phyloP scores from a whole-genome alignment of 2,329 filamentous ascomycete genomes.

The Colletotrichum filicis region DNA sequence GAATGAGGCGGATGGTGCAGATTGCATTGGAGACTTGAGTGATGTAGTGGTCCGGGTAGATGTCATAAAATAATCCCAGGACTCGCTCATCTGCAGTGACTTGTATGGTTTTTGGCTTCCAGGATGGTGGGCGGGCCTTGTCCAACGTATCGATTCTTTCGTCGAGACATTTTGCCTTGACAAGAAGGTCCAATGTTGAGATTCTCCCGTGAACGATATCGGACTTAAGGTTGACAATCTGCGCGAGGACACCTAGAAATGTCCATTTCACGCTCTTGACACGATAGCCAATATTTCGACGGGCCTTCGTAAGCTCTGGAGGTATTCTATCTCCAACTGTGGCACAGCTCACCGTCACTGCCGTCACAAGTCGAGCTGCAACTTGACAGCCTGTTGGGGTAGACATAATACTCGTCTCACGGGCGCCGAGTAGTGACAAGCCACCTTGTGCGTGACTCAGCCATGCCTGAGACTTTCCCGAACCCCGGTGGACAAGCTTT shows the following conservation, averaged over 20 bases:
- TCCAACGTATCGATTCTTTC: not conserved
- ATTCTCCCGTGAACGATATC: not conserved
- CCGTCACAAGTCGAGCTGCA: slow-evolving; percentile 18
- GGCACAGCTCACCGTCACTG: slow-evolving; percentile 13
- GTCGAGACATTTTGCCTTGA: not conserved
- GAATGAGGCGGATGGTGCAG: slow-evolving; percentile 37
- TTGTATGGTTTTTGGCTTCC: not conserved
- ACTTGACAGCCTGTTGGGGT: slow-evolving; percentile 3
- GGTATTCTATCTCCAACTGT: not conserved
- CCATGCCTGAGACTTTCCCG: slow-evolving; percentile 23
- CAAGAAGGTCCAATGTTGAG: not conserved
- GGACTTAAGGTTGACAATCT: not conserved
- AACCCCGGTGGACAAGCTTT: slow-evolving; percentile 39
- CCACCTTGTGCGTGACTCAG: slow-evolving; percentile 39
- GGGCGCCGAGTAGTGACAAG: slow-evolving; percentile 32
- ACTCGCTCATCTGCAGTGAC: slow-evolving; percentile 17
- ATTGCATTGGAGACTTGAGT: slow-evolving; percentile 40
- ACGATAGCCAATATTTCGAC: slow-evolving; percentile 17
- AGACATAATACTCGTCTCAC: not conserved
- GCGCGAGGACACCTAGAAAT: slow-evolving; percentile 2
- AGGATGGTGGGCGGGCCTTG: not conserved
- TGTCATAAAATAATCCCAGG: slow-evolving; percentile 34
- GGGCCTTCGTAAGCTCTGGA: not conserved
- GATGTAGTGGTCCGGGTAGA: slow-evolving; percentile 37
- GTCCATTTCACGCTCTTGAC: slow-evolving; percentile 14